These are phyloP conservation scores for Termitomyces sp. DNA, from an alignment of 768 basidiomycete species.

Conservation along the genomic window DNA sequence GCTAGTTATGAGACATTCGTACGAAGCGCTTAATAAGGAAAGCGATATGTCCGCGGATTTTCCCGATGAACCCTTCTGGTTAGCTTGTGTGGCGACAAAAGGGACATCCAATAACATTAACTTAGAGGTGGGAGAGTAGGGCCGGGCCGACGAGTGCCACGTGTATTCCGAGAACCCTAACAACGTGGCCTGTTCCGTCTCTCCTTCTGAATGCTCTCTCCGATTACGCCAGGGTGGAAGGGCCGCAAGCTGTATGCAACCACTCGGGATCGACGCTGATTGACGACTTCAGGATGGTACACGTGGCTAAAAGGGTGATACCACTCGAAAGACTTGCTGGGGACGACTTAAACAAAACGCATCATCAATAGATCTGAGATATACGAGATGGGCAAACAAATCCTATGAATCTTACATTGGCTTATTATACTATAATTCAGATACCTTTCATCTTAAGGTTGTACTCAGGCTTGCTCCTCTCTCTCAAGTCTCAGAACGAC, in stretches of 20 bases:
- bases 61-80: neutral
- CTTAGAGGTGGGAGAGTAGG: no score
- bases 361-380: neutral
- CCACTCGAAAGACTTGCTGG: neutral
- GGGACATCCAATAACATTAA: neutral
- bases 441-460: neutral
- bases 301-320: conserved; percentile 13
- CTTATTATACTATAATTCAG: neutral
- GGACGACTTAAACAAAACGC: neutral
- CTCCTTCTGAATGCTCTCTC: conserved; percentile 14
- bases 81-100: conserved; percentile 5
- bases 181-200: conserved; percentile 40
- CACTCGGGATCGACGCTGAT: neutral
- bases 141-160: conserved; percentile 23
- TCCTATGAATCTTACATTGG: neutral
- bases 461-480: neutral
- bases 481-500: neutral
- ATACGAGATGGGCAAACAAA: neutral
- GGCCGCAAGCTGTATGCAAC: neutral
- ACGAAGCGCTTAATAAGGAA: neutral
- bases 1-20: neutral
- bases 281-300: conserved; percentile 5
- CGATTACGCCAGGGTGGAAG: conserved; percentile 26
- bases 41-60: neutral
- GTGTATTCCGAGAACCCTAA: conserved; percentile 26